Evolutionary conservation across 1,284 basidiomycete species (phyloP).

Genomic region (Chalciporus sp.): DNA sequence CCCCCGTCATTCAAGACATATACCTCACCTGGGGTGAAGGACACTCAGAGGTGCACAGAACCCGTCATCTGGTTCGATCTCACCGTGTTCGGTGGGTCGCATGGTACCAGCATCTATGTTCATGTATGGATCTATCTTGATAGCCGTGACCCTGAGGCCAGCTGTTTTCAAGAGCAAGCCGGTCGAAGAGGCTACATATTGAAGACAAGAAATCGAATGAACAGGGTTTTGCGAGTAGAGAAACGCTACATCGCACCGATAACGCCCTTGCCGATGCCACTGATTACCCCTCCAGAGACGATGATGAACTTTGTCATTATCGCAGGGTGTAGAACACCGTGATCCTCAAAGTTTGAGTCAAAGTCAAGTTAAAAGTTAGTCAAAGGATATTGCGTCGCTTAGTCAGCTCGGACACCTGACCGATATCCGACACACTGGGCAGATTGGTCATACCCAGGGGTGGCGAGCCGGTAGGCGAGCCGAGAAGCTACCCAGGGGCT

Average conservation of each 20-base stretch:
- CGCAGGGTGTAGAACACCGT: no score
- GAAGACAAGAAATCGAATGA: constrained; percentile 13
- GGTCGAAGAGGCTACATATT: constrained; percentile 84
- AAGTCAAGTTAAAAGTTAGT: no score
- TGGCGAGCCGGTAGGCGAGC: no score
- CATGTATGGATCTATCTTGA: constrained; percentile 99
- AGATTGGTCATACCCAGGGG: no score
- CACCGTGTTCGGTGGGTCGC: constrained; percentile 97
- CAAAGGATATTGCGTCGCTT: constrained; percentile 1
- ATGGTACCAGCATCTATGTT: constrained; percentile 99
- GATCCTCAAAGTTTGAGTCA: no score
- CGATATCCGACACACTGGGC: no score
- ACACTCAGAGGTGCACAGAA: constrained; percentile 16
- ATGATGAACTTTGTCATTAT: constrained; percentile 88
- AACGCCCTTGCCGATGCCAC: constrained; percentile 93
- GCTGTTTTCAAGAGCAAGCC: constrained; percentile 95
- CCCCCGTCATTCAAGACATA: constrained; percentile 99
- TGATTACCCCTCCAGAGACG: constrained; percentile 90
- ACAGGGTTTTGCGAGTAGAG: constrained; percentile 26
- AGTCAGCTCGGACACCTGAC: constrained; percentile 13
- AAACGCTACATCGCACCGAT: constrained; percentile 66
- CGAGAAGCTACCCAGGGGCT: no score
- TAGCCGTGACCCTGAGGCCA: constrained; percentile 95
- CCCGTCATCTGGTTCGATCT: constrained; percentile 32
- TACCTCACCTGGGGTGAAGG: constrained; percentile 76